Evolutionary conservation across 2,329 filamentous ascomycete species (phyloP), one percentile per base, ranked within the genome.

Genomic region (Arthrobotrys pseudoclavata): DNA sequence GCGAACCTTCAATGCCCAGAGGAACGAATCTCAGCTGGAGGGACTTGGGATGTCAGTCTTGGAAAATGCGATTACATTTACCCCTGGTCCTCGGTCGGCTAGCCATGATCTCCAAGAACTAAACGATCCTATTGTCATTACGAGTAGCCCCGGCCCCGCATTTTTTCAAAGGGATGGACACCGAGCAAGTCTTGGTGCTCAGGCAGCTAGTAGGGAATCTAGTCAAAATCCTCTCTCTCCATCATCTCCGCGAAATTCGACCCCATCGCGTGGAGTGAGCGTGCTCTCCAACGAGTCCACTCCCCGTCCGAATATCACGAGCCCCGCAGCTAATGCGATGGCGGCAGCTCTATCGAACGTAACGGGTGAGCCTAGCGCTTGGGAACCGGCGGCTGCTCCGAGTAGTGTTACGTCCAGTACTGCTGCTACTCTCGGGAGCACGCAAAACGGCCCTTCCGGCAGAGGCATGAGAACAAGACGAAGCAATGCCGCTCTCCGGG

Each of bases 71-170:
- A 20, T 34, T 15, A 18, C 62, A 34, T 12, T 22, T 3, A 18
- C 26, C n/a, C 62, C 69, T 7, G 53, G 53, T 10, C 61, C 62
- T 22, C 60, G 68, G 26, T 70, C 74, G 18, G 74, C 74, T 10
- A 70, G 60, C 31, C 67, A 62, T n/a, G 67, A 77, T 34, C 52
- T 77, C 29, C 67, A 77, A 68, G 74, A 68, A 52, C 53, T 77
- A 18, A 68, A 77, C 37, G 74, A 77, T 18, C 67, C 74, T 5
- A 77, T 77, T 18, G 61, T 77, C 6, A 77, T 77, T 37, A 63
- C 24, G 13, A 77, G 74, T 37, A 77, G 74, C 18, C 67, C 74
- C 15, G 67, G 42, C 15, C 74, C 24, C 5, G 48, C 53, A 1
- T 55, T 63, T 18, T 71, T 77, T 34, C 60, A 53, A 9, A 42